Evolutionary conservation across 345 rosid species (phyloP).

Genomic region (Clarkia xantiana): DNA sequence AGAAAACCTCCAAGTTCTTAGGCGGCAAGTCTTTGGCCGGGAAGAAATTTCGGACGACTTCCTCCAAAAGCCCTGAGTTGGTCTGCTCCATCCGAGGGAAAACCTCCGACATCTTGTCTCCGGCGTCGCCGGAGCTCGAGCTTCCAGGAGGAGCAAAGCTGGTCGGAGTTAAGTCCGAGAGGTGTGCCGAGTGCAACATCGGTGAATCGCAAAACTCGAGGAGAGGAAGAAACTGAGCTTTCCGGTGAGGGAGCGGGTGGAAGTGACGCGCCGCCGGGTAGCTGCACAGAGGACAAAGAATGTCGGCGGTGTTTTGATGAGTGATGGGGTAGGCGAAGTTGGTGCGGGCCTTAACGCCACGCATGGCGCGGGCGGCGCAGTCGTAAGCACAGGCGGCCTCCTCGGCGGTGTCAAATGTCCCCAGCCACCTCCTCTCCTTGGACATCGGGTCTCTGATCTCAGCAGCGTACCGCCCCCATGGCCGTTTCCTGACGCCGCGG

Average conservation of each 20-base stretch:
- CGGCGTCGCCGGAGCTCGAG: too few species aligned
- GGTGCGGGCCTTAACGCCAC: conserved; percentile 82
- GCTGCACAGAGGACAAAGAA: conserved; percentile 1
- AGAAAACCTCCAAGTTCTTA: neutral
- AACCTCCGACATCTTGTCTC: conserved; percentile 14
- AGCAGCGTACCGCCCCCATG: conserved; percentile 98
- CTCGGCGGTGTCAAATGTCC: conserved; percentile 98
- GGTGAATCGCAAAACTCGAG: too few species aligned
- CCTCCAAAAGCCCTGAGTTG: conserved; percentile 71
- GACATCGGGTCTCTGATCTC: conserved; percentile 90
- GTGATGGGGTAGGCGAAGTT: conserved; percentile 56
- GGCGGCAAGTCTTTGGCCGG: conserved; percentile 26
- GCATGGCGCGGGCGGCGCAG: conserved; percentile 80
- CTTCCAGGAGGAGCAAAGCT: too few species aligned
- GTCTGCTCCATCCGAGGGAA: conserved; percentile 32
- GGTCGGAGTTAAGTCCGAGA: too few species aligned
- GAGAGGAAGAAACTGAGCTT: too few species aligned
- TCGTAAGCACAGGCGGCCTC: conserved; percentile 96
- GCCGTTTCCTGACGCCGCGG: conserved; percentile 92
- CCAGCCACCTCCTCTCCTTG: conserved; percentile 89
- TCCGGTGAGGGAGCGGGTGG: too few species aligned
- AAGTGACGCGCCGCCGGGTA: too few species aligned
- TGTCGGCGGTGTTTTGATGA: conserved; percentile 6
- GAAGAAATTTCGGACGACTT: conserved; percentile 56
- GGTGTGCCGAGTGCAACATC: too few species aligned